Percentiles rank a stretch among this genome's conserved stretches.
Conservation (phyloP, 2,329 filamentous ascomycete genomes). For the Trichophaea hybrida region DNA sequence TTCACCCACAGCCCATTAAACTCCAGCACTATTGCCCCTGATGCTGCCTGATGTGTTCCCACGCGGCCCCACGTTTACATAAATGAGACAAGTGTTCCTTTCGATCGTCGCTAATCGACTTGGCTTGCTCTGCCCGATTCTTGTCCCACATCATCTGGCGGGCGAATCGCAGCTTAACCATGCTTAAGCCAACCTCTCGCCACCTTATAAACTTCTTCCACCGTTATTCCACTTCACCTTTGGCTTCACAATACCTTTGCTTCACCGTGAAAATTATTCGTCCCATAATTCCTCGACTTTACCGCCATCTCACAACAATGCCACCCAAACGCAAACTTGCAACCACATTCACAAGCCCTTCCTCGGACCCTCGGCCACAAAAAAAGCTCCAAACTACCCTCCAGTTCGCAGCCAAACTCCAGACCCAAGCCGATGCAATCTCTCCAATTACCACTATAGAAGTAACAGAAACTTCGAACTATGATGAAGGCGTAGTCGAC, state of each 20-base stretch:
- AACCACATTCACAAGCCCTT: background rate
- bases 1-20: no score
- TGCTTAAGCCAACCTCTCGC: background rate
- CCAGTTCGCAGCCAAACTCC: background rate
- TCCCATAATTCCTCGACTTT: no score
- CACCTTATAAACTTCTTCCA: background rate
- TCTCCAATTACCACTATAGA: background rate
- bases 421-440: background rate
- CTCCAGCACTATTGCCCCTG: no score
- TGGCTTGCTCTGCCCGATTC: background rate
- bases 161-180: background rate
- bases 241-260: no score
- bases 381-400: conserved; percentile 4
- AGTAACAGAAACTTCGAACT: background rate
- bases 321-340: conserved; percentile 5
- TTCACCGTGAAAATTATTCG: no score
- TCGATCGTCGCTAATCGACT: background rate
- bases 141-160: background rate
- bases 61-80: background rate
- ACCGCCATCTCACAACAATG: background rate
- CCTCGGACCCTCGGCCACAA: background rate
- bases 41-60: background rate
- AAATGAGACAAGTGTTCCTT: background rate
- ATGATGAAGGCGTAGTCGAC: conserved; percentile 46
- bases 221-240: background rate